These are phyloP conservation scores for Alternaria postmessia DNA, from an alignment of 2,329 filamentous ascomycete genomes.

Conservation along the genomic window DNA sequence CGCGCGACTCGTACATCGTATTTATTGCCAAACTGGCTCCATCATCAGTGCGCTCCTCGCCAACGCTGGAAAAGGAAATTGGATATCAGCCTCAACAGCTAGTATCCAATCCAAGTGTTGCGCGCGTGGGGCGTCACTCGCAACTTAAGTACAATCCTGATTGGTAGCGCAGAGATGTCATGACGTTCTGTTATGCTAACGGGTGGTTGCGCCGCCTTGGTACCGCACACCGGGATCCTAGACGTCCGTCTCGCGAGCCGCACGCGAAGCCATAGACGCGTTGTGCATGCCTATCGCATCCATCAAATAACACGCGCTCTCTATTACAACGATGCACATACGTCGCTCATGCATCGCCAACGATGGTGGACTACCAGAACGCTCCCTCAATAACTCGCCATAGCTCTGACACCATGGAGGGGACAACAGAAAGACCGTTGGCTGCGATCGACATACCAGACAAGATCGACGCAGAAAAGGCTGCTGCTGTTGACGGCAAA, in stretches of 20 bases:
- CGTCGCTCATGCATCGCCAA: neutral
- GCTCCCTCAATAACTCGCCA: neutral
- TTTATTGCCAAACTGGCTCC: neutral
- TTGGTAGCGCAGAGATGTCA: neutral
- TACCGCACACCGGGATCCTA: neutral
- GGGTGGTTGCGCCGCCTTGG: neutral
- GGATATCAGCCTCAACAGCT: neutral
- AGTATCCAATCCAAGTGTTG: neutral
- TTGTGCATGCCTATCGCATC: neutral
- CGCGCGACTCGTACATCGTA: no score
- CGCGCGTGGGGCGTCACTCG: neutral
- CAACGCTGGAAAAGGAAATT: neutral
- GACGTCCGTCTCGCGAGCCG: neutral
- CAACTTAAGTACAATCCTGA: neutral
- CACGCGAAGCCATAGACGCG: neutral
- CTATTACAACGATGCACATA: neutral
- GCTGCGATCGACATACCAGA: neutral
- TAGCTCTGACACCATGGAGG: neutral
- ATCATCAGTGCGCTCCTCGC: neutral
- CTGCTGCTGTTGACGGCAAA: neutral
- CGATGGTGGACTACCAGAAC: neutral
- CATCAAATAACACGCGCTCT: neutral
- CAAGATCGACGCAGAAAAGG: neutral
- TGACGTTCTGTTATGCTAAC: neutral
- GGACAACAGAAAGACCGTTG: neutral